phyloP scores from a whole-genome alignment of 202 grass and related monocot species.

The Brachypodium distachyon region DNA sequence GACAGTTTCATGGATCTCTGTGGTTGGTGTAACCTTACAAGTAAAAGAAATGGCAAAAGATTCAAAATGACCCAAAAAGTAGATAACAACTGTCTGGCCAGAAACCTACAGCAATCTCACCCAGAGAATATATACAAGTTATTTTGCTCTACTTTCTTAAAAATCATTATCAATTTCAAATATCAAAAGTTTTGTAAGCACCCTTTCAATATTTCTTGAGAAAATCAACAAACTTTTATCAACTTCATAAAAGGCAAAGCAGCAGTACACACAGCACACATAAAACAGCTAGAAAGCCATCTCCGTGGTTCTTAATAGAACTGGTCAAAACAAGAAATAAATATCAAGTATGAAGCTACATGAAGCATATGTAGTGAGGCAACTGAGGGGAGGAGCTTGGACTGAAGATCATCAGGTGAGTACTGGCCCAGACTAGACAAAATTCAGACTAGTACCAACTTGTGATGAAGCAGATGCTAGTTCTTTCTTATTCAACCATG shows the following conservation, averaged over 20 bases:
- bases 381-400: background rate
- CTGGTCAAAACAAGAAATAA: background rate
- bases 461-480: background rate
- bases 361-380: background rate
- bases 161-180: background rate
- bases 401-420: background rate
- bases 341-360: background rate
- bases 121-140: background rate
- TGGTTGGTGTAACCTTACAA: background rate
- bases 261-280: background rate
- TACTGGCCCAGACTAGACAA: background rate
- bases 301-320: background rate
- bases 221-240: background rate
- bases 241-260: background rate
- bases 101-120: background rate
- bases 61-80: background rate
- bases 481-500: slow-evolving; percentile 6
- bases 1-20: background rate
- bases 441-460: background rate
- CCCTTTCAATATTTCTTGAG: background rate
- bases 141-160: background rate
- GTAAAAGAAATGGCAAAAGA: background rate
- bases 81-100: background rate
- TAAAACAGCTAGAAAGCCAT: slow-evolving; percentile 2
- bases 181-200: background rate